Conservation (phyloP, 768 basidiomycete species). For the Daedalea quercina region DNA sequence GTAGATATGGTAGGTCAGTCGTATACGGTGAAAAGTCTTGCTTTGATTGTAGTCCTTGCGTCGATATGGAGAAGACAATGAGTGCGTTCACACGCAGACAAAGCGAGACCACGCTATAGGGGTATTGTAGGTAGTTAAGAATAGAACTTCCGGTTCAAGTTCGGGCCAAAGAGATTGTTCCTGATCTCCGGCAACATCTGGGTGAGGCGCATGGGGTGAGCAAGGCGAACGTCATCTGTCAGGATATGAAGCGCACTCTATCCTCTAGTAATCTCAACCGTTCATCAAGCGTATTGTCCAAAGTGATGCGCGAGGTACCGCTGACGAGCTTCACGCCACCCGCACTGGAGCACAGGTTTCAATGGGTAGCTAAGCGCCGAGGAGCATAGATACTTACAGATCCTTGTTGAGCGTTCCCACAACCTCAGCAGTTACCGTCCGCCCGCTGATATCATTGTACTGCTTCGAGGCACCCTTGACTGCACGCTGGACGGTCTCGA, state of each 20-base stretch:
- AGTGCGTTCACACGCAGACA: too few relatives aligned
- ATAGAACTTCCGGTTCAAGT: constrained; percentile 90
- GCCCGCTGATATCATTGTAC: constrained; percentile 78
- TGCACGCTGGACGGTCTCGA: constrained; percentile 53
- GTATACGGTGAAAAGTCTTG: too few relatives aligned
- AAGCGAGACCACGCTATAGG: not conserved
- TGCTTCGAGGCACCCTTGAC: constrained; percentile 52
- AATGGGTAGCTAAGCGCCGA: not conserved
- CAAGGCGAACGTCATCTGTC: not conserved
- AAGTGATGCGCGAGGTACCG: constrained; percentile 69
- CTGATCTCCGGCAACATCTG: constrained; percentile 97
- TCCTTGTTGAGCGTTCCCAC: constrained; percentile 60
- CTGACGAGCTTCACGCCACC: constrained; percentile 80
- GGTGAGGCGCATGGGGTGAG: not conserved
- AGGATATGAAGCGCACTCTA: constrained; percentile 43
- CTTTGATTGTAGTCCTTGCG: too few relatives aligned
- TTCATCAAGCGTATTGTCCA: constrained; percentile 95
- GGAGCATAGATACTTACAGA: constrained; percentile 36
- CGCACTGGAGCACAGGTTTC: constrained; percentile 39
- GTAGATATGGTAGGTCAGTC: too few relatives aligned
- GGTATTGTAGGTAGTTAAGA: constrained; percentile 32
- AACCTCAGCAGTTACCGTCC: constrained; percentile 50
- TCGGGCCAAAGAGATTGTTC: constrained; percentile 80
- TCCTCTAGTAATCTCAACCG: constrained; percentile 85
- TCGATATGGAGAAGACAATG: too few relatives aligned